Conservation (phyloP, 2,329 filamentous ascomycete species). For the Sporothrix humicola region DNA sequence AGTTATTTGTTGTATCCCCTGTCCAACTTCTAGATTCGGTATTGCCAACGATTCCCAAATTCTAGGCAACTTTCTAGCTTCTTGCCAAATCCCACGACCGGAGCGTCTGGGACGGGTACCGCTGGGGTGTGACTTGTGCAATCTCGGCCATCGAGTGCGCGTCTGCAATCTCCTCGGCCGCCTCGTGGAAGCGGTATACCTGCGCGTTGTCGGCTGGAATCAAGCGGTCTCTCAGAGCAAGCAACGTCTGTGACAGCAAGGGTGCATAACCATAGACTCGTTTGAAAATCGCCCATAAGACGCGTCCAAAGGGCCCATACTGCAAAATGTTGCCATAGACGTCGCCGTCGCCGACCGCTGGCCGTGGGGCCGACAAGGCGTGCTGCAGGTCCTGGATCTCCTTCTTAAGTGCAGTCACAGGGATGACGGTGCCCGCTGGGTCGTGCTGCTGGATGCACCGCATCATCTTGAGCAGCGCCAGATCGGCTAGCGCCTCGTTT, state of each 20-base stretch:
- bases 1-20: too few relatives aligned
- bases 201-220: neutral
- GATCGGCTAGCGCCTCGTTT: constrained; percentile 22
- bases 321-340: neutral
- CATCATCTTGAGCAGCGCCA: constrained; percentile 18
- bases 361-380: neutral
- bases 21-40: too few relatives aligned
- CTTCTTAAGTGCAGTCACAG: neutral
- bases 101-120: neutral
- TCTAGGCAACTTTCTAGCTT: too few relatives aligned
- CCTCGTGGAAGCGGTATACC: neutral
- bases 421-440: constrained; percentile 14
- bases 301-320: neutral
- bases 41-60: too few relatives aligned
- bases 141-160: neutral
- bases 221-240: neutral
- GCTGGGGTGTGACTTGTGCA: neutral
- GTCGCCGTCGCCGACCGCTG: neutral
- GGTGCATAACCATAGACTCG: neutral
- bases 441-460: constrained; percentile 31
- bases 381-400: constrained; percentile 1
- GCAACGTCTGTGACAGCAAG: neutral
- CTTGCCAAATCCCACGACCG: neutral
- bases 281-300: neutral
- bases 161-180: neutral